Percentiles rank a stretch among this genome's conserved stretches.
Evolutionary conservation across 768 basidiomycete genomes (phyloP).

Genomic region (Tricholoma furcatifolium): DNA sequence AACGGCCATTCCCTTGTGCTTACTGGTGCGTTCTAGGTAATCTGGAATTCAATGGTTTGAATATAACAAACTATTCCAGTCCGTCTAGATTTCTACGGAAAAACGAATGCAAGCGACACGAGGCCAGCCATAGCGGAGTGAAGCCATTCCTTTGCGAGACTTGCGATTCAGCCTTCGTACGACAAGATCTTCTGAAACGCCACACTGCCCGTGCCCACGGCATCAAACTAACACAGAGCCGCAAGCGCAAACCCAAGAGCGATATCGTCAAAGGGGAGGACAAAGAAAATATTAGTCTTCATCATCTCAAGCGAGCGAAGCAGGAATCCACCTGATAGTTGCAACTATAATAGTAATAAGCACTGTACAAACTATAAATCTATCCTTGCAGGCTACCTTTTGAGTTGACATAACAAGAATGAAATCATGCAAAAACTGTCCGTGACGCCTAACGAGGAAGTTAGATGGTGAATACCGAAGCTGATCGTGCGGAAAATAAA

Average conservation of each 20-base stretch:
- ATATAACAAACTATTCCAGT: slow-evolving; percentile 32
- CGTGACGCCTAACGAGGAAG: too few relatives aligned
- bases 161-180: slow-evolving; percentile 59
- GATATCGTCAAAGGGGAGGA: slow-evolving; percentile 1
- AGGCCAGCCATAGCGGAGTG: slow-evolving; percentile 57
- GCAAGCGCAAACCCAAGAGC: slow-evolving; percentile 17
- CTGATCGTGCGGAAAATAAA: neutral
- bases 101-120: slow-evolving; percentile 78
- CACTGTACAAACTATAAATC: slow-evolving; percentile 2
- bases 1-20: slow-evolving; percentile 63
- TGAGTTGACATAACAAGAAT: neutral
- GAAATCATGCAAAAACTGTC: too few relatives aligned
- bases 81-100: slow-evolving; percentile 65
- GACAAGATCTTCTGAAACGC: slow-evolving; percentile 67
- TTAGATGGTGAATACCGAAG: too few relatives aligned
- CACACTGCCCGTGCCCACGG: slow-evolving; percentile 61
- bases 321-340: neutral
- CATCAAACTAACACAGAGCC: slow-evolving; percentile 25
- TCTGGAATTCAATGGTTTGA: neutral
- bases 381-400: neutral
- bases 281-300: slow-evolving; percentile 1
- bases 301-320: slow-evolving; percentile 8
- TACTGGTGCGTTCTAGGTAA: slow-evolving; percentile 49
- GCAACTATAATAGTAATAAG: neutral
- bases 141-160: slow-evolving; percentile 60